A percentile compares a stretch with the other conserved stretches of the same genome.
Evolutionary conservation across 768 basidiomycete species (phyloP).

Genomic region (Xanthoconium purpureum): DNA sequence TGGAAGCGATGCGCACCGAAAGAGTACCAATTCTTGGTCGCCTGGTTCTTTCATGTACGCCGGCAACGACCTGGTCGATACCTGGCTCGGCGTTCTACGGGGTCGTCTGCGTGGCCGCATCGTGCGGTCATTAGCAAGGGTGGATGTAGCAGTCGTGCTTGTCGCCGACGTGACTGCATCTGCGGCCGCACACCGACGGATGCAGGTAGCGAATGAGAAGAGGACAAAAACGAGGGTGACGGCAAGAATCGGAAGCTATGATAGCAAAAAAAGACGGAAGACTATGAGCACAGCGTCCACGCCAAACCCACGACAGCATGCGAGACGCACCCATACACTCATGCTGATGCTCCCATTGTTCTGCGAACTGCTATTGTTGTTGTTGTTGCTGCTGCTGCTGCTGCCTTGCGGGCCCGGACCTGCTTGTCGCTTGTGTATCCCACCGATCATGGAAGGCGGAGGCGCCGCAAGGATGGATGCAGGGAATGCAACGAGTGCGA

Average conservation of each 20-base stretch:
- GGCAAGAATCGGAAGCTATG: conserved; percentile 28
- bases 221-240: conserved; percentile 20
- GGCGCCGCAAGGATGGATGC: conserved; percentile 10
- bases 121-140: conserved; percentile 11
- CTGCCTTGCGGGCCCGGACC: background rate
- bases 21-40: conserved; percentile 75
- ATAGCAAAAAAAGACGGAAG: background rate
- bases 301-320: background rate
- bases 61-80: conserved; percentile 74
- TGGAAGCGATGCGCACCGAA: conserved; percentile 34
- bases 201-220: conserved; percentile 20
- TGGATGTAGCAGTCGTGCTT: background rate
- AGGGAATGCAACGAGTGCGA: conserved; percentile 3
- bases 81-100: conserved; percentile 71
- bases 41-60: conserved; percentile 83
- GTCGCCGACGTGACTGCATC: background rate
- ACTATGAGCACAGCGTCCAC: background rate
- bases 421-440: background rate
- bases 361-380: background rate
- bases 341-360: conserved; percentile 10
- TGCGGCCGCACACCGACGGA: conserved; percentile 16
- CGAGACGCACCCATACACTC: conserved; percentile 27
- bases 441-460: background rate
- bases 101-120: conserved; percentile 30
- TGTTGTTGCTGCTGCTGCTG: no score